These are phyloP conservation scores for Neckera pumila DNA, from an alignment of 225 moss, liverwort and hornwort species.

Conservation along the genomic window DNA sequence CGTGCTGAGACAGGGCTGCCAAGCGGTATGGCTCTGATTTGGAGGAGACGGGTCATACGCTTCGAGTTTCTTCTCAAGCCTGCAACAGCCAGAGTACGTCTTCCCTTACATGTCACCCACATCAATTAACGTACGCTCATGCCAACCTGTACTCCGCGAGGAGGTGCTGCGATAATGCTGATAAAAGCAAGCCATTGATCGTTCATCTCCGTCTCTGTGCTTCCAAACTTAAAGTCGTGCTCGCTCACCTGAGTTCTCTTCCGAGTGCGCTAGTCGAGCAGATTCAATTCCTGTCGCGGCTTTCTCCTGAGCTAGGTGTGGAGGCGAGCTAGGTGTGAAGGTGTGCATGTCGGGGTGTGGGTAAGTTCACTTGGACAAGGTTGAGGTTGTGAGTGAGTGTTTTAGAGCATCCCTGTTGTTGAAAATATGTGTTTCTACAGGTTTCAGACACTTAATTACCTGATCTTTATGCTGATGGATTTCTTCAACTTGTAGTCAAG, in stretches of 20 bases:
- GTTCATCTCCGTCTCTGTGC: not conserved
- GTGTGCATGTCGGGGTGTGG: not conserved
- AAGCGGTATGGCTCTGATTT: not conserved
- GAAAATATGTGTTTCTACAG: not conserved
- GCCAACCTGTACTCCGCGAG: not conserved
- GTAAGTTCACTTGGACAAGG: not conserved
- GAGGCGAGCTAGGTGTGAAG: not conserved
- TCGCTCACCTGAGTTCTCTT: not conserved
- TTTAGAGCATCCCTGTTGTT: not conserved
- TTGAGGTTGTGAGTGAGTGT: not conserved
- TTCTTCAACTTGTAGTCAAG: not conserved
- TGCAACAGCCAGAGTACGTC: not conserved
- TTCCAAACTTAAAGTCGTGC: not conserved
- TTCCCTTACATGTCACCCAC: not conserved
- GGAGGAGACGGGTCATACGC: not conserved
- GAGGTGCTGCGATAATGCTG: not conserved
- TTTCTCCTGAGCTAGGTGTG: not conserved
- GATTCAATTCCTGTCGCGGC: not conserved
- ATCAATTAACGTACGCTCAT: not conserved
- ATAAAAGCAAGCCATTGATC: not conserved
- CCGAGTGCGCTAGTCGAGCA: not conserved
- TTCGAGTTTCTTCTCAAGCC: not conserved
- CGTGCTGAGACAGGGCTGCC: not conserved
- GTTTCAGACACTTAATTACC: not conserved
- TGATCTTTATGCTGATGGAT: not conserved